Evolutionary conservation across 1,139 yeast genomes (phyloP), one percentile per base, ranked within the genome.

Genomic region (Candida sp.): DNA sequence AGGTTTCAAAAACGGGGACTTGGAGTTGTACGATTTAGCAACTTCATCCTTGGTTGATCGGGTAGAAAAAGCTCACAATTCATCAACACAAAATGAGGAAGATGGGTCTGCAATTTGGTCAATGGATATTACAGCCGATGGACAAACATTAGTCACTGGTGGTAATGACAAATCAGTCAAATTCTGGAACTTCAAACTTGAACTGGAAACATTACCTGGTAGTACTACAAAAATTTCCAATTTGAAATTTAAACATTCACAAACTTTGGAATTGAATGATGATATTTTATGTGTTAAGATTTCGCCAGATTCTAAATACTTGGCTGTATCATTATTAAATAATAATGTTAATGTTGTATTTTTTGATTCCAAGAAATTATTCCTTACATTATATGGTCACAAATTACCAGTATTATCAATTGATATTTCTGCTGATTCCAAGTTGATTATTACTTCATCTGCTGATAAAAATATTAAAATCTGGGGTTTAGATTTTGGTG

Each of bases 401-500:
- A 95, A 91, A 61, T 76, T 95, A 48, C 99, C 99, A 0, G 97
- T 89, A 2, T 70, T 89, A 45, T 82, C 96, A 3, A 81, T 95
- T 55, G 99, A 93, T 61, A 90, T 93, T 35, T 87, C 98, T 1
- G 73, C 67, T 52, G 99, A 93, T 61, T 84, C 93, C 35, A 93
- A 93, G 61, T 65, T 93, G 54, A 77, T 93, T 44, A 83, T 91
- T 43, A 88, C 98, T 0, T 87, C 97, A 5, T 89, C 97, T 1
- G 99, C 99, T 0, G 99, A 93, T 66, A 93, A 93, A 64, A 93
- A 93, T 64, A 88, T 93, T 59, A 90, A 95, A 64, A 86, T 93
- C 46, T 93, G 99, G 99, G 99, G 99, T 40, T 71, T 95, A 48
- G 99, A 93, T 63, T 93, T 93, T 63, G 99, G 99, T 64, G 99